A percentile compares a stretch with the other conserved stretches of the same genome.
These are phyloP conservation scores for Nitzschia sp. DNA, from an alignment of 108 stramenopile species.

Conservation along the genomic window DNA sequence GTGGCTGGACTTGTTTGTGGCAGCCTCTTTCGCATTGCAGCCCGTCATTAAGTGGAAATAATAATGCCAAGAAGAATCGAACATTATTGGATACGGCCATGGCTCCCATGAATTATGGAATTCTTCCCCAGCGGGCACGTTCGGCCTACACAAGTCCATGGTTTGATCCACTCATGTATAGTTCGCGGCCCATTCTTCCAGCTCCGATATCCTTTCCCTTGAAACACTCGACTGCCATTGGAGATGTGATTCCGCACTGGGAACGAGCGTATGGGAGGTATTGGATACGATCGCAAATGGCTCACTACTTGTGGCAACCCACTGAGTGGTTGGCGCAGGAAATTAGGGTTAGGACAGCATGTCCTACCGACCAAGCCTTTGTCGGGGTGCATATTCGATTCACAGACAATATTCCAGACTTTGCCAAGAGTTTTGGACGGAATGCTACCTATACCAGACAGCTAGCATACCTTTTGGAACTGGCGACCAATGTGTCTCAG, in stretches of 20 bases:
- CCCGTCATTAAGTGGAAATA: neutral
- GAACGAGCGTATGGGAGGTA: constrained; percentile 26
- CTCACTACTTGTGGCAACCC: constrained; percentile 18
- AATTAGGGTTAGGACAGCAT: neutral
- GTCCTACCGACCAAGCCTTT: constrained; percentile 1
- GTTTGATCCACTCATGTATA: constrained; percentile 8
- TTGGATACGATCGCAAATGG: constrained; percentile 32
- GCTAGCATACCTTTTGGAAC: constrained; percentile 5
- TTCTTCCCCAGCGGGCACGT: constrained; percentile 4
- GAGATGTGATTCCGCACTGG: constrained; percentile 27
- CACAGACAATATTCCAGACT: constrained; percentile 25
- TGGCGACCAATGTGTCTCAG: neutral
- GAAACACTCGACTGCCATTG: neutral
- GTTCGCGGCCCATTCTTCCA: constrained; percentile 1
- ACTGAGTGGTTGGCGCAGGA: neutral
- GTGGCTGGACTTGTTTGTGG: constrained; percentile 21
- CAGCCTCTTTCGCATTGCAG: constrained; percentile 13
- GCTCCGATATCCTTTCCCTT: constrained; percentile 17
- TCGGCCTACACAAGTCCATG: neutral
- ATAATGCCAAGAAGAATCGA: neutral
- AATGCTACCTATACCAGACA: constrained; percentile 23
- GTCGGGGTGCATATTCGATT: constrained; percentile 23
- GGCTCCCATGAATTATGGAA: constrained; percentile 6
- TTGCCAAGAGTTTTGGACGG: constrained; percentile 20
- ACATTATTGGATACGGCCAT: neutral